A percentile compares a stretch with the other conserved stretches of the same genome.
These are phyloP conservation scores for Achlya hypogyna DNA, from an alignment of 352 stramenopile genomes.

Conservation along the genomic window DNA sequence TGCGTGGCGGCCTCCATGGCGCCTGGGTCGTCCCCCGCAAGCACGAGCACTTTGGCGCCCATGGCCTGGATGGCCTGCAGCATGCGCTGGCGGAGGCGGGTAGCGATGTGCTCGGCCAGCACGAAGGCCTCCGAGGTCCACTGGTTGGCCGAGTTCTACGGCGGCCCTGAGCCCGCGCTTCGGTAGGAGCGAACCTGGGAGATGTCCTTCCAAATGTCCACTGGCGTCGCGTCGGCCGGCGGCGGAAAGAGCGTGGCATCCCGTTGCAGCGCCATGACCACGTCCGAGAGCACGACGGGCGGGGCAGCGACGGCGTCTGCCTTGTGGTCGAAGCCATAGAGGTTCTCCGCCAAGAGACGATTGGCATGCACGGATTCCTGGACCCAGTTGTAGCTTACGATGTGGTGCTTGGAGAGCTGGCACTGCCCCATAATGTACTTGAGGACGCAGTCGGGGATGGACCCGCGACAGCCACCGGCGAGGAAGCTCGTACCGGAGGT, in stretches of 20 bases:
- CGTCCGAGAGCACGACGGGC: background rate
- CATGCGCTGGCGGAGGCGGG: conserved; percentile 49
- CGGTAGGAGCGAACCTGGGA: conserved; percentile 29
- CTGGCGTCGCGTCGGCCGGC: background rate
- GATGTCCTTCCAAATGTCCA: conserved; percentile 17
- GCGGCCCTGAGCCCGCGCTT: conserved; percentile 16
- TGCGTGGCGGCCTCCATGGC: conserved; percentile 72
- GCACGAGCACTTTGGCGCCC: conserved; percentile 64
- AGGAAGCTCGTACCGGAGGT: background rate
- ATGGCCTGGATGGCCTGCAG: conserved; percentile 65
- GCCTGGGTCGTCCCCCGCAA: conserved; percentile 64
- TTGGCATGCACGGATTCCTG: conserved; percentile 64
- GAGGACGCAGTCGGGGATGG: conserved; percentile 5
- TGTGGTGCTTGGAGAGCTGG: conserved; percentile 30
- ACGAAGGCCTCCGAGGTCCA: conserved; percentile 56
- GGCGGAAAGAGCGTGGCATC: conserved; percentile 18
- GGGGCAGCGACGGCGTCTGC: background rate
- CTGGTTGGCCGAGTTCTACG: conserved; percentile 17
- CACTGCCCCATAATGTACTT: conserved; percentile 9
- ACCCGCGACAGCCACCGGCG: background rate
- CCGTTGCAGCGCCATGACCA: background rate
- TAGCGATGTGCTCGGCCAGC: conserved; percentile 63
- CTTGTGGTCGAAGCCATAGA: conserved; percentile 28
- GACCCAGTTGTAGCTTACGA: conserved; percentile 74
- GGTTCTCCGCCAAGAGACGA: conserved; percentile 38